phyloP scores from a whole-genome alignment of 2,329 filamentous ascomycete species.

The Arachnomyces sp. region DNA sequence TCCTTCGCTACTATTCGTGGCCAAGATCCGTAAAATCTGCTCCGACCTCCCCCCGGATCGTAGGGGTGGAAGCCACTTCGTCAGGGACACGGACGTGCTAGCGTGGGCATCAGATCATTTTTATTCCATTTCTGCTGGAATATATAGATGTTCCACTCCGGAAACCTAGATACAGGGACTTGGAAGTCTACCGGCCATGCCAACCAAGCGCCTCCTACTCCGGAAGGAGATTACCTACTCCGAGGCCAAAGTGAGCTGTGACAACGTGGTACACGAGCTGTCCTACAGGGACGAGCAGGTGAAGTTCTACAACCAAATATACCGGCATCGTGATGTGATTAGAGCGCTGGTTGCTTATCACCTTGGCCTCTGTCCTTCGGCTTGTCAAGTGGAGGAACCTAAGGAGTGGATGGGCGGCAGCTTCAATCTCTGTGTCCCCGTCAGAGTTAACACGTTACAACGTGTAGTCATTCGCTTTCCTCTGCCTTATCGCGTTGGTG shows the following conservation, averaged over 20 bases:
- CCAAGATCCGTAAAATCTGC: neutral
- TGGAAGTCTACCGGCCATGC: too few species aligned
- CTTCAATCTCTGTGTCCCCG: constrained; percentile 21
- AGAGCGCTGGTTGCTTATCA: constrained; percentile 1
- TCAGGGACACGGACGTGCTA: too few species aligned
- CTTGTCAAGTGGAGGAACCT: constrained; percentile 11
- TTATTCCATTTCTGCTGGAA: too few species aligned
- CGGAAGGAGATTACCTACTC: neutral
- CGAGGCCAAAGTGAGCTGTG: neutral
- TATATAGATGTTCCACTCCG: too few species aligned
- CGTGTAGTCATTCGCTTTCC: constrained; percentile 17
- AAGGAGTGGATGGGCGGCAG: constrained; percentile 16
- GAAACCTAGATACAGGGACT: too few species aligned
- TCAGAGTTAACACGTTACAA: constrained; percentile 10
- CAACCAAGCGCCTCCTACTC: neutral
- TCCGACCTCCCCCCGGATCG: neutral
- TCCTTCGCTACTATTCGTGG: too few species aligned
- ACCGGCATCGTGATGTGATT: neutral
- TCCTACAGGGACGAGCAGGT: neutral
- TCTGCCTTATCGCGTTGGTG: constrained; percentile 19
- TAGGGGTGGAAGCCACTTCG: neutral
- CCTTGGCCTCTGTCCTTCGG: neutral
- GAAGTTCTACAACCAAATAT: neutral
- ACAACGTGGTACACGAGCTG: neutral
- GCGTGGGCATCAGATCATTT: too few species aligned